Conservation (phyloP, 306 rosid species). For the Malus sieversii region DNA sequence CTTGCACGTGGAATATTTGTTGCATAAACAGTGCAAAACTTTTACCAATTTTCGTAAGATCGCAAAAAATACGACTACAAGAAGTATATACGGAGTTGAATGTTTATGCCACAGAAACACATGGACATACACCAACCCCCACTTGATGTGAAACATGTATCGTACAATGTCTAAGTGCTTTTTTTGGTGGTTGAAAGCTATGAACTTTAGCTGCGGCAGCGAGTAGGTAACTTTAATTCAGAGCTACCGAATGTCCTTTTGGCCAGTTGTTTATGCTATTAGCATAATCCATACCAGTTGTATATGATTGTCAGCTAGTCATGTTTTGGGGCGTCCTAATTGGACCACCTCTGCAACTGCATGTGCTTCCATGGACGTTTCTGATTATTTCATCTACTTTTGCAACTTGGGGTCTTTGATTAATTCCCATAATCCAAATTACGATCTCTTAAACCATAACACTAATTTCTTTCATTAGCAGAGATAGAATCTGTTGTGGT, state of each 20-base stretch:
- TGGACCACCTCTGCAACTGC: conserved; percentile 10
- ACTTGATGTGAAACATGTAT: no score
- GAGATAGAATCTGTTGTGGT: conserved; percentile 70
- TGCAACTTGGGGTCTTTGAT: background rate
- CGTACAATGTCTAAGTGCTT: no score
- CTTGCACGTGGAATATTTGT: background rate
- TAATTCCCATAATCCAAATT: background rate
- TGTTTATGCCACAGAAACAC: background rate
- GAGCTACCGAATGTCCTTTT: background rate
- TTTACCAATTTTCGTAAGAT: background rate
- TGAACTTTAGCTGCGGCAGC: conserved; percentile 4
- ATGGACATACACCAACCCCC: no score
- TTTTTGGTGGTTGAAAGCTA: background rate
- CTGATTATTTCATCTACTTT: background rate
- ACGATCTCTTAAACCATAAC: background rate
- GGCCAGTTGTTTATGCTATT: background rate
- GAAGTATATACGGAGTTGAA: background rate
- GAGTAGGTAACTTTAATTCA: background rate
- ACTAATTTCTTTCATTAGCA: background rate
- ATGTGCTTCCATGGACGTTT: background rate
- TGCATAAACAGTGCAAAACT: background rate
- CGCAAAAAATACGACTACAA: no score
- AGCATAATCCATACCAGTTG: background rate
- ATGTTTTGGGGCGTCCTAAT: background rate
- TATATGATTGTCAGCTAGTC: background rate